Evolutionary conservation across 768 basidiomycete genomes (phyloP).

Genomic region (Amyloporia xantha): DNA sequence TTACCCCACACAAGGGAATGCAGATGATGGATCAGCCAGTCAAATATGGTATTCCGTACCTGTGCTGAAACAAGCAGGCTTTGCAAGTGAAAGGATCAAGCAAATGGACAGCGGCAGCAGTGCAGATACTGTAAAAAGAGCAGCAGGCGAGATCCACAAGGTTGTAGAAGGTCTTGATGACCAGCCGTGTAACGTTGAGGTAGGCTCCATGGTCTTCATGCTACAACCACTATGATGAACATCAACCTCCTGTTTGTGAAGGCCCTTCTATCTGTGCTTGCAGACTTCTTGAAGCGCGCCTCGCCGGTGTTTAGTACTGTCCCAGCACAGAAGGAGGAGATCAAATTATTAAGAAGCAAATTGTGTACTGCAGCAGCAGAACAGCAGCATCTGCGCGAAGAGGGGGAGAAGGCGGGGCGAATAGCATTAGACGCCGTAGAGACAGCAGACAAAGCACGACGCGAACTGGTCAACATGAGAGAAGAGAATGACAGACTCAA

Average conservation of each 20-base stretch:
- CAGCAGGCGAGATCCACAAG: neutral
- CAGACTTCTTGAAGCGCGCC: neutral
- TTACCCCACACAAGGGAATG: neutral
- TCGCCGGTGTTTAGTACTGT: neutral
- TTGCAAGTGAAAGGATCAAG: neutral
- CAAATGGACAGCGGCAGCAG: neutral
- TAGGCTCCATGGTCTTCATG: neutral
- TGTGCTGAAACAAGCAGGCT: slow-evolving; percentile 1
- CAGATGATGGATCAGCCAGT: neutral
- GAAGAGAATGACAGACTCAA: neutral
- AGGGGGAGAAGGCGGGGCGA: neutral
- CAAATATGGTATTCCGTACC: neutral
- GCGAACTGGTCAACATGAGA: neutral
- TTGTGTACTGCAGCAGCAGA: neutral
- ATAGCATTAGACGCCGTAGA: neutral
- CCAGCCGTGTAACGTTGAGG: neutral
- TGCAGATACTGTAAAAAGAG: neutral
- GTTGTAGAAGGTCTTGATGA: neutral
- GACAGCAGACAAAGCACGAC: slow-evolving; percentile 1
- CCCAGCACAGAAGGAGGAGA: neutral
- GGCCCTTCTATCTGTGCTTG: neutral
- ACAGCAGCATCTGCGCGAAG: neutral
- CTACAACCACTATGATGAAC: neutral
- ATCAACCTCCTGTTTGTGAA: no score
- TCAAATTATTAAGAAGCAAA: neutral